Base-by-base conservation (phyloP, 2,329 filamentous ascomycete species). In the Diplodia sapinea region DNA sequence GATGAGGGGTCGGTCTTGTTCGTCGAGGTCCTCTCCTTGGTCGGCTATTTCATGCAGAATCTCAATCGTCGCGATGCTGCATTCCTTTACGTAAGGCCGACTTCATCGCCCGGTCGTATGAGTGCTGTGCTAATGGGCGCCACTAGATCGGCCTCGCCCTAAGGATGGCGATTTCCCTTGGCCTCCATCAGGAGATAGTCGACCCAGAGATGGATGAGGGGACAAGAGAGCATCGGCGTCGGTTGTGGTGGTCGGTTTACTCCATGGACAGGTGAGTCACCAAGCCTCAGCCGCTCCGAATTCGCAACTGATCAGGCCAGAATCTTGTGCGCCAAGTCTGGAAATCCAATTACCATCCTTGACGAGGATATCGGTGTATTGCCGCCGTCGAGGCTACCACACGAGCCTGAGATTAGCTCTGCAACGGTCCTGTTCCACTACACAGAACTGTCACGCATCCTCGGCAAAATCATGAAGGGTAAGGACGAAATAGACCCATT, bases 41-140 rank as follows among this genome's bases (percentile, higher is more conserved):
- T 85, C 1, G 84, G 84, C 15, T 86, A 86, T 70, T 87, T 85
- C 51, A 82, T 87, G 80, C 85, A 87, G 69, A 86, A 85, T 68
- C 78, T 87, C 69, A 86, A 86, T 70, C 80, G 84, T 0, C 78
- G 83, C 23, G 85, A 87, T 72, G 83, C 84, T 2, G 84, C 85
- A 0, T 87, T 85, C 65, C 76, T 86, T 23, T 86, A 86, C 68
- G 65, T 67, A 55, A n/a, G 43, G 23, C 56, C 7, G 4, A 40
- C 8, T 29, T 13, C 38, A 36, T 36, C 38, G 4, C 13, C 26
- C 1, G 4, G 17, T 47, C 26, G n/a, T 17, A 4, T 38, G 20
- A 61, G 20, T 15, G n/a, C 23, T 38, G 12, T 23, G 13, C 54
- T 66, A 29, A 66, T 43, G 26, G 4, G 13, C 17, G n/a, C 17